Evolutionary conservation across 257 asterid genomes (phyloP).

Genomic region (Thymus mandschuricus): DNA sequence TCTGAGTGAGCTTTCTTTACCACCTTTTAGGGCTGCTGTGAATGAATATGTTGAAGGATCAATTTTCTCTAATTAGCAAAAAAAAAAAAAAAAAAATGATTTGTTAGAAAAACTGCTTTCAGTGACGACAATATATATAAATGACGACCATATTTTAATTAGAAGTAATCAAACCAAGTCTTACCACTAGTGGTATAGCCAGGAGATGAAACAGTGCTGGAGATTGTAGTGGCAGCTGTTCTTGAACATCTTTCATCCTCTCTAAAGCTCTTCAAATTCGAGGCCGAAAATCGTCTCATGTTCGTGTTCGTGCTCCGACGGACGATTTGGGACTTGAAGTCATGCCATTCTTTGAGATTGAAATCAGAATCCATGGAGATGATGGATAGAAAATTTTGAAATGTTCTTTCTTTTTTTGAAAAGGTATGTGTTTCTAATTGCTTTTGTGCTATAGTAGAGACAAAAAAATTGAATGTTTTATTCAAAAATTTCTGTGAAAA

Average conservation of each 20-base stretch:
- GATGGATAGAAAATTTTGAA: neutral
- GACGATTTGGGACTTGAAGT: constrained; percentile 51
- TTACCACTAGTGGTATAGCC: constrained; percentile 73
- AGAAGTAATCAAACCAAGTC: neutral
- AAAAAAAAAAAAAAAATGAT: neutral
- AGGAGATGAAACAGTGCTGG: constrained; percentile 89
- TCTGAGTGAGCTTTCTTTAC: too few relatives aligned
- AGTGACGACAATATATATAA: too few relatives aligned
- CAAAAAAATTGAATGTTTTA: constrained; percentile 18
- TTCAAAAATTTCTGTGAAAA: neutral
- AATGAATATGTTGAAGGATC: constrained; percentile 96
- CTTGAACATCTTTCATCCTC: constrained; percentile 66
- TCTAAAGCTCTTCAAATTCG: constrained; percentile 57
- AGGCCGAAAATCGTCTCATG: constrained; percentile 68
- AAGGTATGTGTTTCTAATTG: neutral
- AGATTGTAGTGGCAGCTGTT: constrained; percentile 58
- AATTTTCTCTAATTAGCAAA: constrained; percentile 55
- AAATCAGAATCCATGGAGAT: constrained; percentile 37
- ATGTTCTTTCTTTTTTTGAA: constrained; percentile 8
- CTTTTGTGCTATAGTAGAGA: neutral
- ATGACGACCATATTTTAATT: too few relatives aligned
- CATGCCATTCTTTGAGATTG: constrained; percentile 54
- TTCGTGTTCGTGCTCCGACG: constrained; percentile 45
- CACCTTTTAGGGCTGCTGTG: constrained; percentile 84
- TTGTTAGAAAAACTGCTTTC: neutral